Evolutionary conservation across 129 eudicot genomes (phyloP).

Genomic region (Helichrysum umbraculigerum): DNA sequence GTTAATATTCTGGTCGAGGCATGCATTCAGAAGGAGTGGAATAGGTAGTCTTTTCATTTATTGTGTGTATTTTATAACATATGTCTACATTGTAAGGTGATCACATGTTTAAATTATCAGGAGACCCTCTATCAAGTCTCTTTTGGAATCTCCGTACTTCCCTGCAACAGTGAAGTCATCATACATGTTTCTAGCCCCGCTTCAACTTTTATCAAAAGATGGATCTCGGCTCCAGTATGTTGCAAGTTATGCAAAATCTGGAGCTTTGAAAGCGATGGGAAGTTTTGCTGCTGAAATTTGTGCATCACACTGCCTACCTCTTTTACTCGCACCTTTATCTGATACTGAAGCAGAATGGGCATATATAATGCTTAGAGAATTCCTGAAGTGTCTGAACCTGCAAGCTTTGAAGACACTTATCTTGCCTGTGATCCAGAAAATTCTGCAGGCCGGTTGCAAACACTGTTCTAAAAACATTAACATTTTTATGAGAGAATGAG

Average conservation of each 20-base stretch:
- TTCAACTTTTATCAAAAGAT: conserved; percentile 72
- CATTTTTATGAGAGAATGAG: neutral
- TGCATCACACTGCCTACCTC: conserved; percentile 81
- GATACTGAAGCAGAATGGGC: conserved; percentile 86
- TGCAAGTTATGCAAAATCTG: conserved; percentile 72
- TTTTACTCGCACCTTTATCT: conserved; percentile 59
- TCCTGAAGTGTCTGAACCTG: conserved; percentile 63
- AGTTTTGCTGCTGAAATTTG: conserved; percentile 86
- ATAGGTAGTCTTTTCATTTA: conserved; percentile 48
- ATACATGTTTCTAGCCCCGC: conserved; percentile 82
- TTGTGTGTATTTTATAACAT: neutral
- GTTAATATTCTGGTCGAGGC: conserved; percentile 67
- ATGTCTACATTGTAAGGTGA: neutral
- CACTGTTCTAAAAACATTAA: conserved; percentile 13
- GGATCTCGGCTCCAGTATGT: conserved; percentile 77
- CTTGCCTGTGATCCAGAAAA: conserved; percentile 82
- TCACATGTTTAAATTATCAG: conserved; percentile 32
- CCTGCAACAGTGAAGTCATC: conserved; percentile 72
- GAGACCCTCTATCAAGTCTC: conserved; percentile 84
- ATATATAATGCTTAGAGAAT: conserved; percentile 63
- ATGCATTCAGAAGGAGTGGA: conserved; percentile 81
- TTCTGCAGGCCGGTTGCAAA: conserved; percentile 72
- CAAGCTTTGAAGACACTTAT: conserved; percentile 62
- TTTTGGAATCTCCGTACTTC: conserved; percentile 94
- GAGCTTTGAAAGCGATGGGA: conserved; percentile 89